Base-by-base conservation (phyloP, 2,329 filamentous ascomycete genomes). In the Pseudopyrenochaeta lycopersici region DNA sequence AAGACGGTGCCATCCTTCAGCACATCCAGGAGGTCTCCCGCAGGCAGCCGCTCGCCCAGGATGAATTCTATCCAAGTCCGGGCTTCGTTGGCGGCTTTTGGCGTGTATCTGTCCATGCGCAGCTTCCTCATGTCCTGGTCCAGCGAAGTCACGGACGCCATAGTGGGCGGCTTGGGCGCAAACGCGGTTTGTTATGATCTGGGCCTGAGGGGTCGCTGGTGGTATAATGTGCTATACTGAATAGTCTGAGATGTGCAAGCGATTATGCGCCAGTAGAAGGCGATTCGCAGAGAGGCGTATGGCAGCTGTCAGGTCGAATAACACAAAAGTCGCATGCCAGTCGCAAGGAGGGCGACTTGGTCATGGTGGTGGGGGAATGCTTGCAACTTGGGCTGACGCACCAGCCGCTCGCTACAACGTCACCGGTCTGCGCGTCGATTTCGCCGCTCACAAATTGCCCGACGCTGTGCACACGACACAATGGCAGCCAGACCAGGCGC, bases 101-200 rank as follows among this genome's bases (percentile, higher is more conserved):
- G 92, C 1, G 94, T 98, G 79, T 97, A 98, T 79, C 94, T 91
- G 56, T 93, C 91, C 69, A 97, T 83, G 77, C 95, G 93, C 84
- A 98, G 78, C 76, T 88, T 92, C 83, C 91, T 91, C 87, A 99
- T 84, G 81, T 99, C 95, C 77, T 94, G 94, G 79, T 98, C 95
- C 56, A 99, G 82, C 60, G 92, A 97, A 60, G 91, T 86, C 29
- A 98, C 94, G 33, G 94, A 97, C 66, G 94, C 93, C 94, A 98
- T 98, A 63, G 55, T 53, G 56, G 58, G 33, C 41, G 41, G 30
- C 39, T 54, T 59, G 62, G 52, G 61, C 54, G 53, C 57, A 52
- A 60, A 51, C 51, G 30, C 42, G 47, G 52, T 52, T 49, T 51
- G 27, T 45, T 46, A 35, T 45, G 49, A 39, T 46, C 47, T 60